Conservation (phyloP, 2,329 filamentous ascomycete species). For the Monilinia fructicola region DNA sequence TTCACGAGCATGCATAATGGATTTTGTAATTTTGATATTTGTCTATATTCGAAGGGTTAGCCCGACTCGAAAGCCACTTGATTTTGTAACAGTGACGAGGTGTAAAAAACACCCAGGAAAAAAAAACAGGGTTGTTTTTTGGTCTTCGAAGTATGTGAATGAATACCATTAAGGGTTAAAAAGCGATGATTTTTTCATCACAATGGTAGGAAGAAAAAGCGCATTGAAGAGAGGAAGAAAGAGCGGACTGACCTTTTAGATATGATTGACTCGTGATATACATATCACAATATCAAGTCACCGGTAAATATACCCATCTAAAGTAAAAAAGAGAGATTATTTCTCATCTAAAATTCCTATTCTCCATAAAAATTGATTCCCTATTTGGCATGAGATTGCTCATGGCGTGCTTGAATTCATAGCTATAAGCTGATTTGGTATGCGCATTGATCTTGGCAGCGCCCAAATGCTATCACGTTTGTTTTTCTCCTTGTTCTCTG, state of each 20-base stretch:
- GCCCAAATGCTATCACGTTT: constrained; percentile 15
- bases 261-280: background rate
- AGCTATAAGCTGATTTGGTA: constrained; percentile 15
- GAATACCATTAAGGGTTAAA: constrained; percentile 24
- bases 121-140: constrained; percentile 25
- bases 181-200: constrained; percentile 25
- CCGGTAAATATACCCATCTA: background rate
- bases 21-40: background rate
- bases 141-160: constrained; percentile 20
- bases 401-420: constrained; percentile 17
- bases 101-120: constrained; percentile 19
- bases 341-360: constrained; percentile 18
- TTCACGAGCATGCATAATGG: background rate
- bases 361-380: constrained; percentile 16
- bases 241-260: constrained; percentile 8
- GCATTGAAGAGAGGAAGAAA: background rate
- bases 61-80: background rate
- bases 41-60: constrained; percentile 3
- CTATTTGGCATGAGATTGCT: constrained; percentile 16
- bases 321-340: constrained; percentile 17
- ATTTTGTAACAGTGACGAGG: background rate
- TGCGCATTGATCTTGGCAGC: constrained; percentile 19
- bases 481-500: constrained; percentile 12
- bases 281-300: constrained; percentile 22
- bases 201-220: background rate